phyloP scores from a whole-genome alignment of 306 rosid species.

The Aeschynomene evenia region DNA sequence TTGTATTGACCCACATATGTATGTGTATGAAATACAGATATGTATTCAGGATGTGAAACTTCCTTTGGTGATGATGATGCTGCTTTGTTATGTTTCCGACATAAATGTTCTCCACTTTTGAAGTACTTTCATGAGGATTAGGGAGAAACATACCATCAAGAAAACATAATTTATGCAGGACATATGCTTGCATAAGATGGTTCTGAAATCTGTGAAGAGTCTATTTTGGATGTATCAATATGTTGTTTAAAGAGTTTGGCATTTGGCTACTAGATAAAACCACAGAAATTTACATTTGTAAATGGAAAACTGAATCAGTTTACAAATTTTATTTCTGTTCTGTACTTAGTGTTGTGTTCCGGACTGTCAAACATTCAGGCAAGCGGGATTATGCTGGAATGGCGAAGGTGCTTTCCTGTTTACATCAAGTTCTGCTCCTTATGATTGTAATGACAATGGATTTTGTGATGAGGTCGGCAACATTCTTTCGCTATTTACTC shows the following conservation, averaged over 20 bases:
- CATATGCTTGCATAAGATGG: background rate
- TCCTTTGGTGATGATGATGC: background rate
- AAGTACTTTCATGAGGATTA: background rate
- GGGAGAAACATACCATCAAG: background rate
- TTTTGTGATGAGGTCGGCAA: conserved; percentile 76
- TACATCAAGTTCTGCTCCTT: conserved; percentile 95
- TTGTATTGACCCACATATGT: background rate
- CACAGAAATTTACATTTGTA: background rate
- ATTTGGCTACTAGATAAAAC: background rate
- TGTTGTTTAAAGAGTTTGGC: conserved; percentile 3
- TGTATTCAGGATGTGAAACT: background rate
- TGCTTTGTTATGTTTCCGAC: background rate
- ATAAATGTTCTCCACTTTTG: background rate
- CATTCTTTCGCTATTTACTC: background rate
- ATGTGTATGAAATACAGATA: background rate
- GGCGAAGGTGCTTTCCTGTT: conserved; percentile 86
- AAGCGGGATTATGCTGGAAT: conserved; percentile 70
- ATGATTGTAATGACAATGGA: conserved; percentile 82
- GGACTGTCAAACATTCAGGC: conserved; percentile 46
- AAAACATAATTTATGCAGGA: background rate
- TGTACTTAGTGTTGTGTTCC: conserved; percentile 18
- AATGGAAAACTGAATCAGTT: background rate
- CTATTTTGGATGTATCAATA: background rate
- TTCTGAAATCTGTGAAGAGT: background rate
- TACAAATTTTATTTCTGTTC: background rate